Evolutionary conservation across 106 monocot species (phyloP).

Genomic region (Dioscorea dumetorum): DNA sequence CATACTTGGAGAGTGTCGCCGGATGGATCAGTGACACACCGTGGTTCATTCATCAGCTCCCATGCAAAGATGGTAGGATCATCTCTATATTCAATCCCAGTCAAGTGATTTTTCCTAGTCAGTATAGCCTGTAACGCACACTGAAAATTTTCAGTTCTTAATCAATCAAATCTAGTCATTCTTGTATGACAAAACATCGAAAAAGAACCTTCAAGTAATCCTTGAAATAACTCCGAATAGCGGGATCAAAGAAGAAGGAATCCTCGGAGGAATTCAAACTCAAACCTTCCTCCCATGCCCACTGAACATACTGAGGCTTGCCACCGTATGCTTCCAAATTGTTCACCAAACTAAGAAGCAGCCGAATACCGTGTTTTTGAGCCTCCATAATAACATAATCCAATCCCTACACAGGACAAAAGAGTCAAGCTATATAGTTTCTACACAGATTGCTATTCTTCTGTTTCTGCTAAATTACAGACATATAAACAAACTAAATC

Average conservation of each 20-base stretch:
- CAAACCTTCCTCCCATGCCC: constrained; percentile 95
- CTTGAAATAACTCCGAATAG: constrained; percentile 89
- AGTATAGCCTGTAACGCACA: constrained; percentile 54
- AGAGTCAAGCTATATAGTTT: no score
- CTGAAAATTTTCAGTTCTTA: background rate
- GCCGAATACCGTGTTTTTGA: constrained; percentile 40
- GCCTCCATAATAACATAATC: constrained; percentile 77
- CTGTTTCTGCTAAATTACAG: no score
- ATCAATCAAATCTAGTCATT: background rate
- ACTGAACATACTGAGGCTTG: constrained; percentile 87
- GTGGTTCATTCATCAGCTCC: constrained; percentile 97
- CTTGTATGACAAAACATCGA: background rate
- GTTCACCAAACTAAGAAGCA: constrained; percentile 68
- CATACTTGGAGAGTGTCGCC: constrained; percentile 85
- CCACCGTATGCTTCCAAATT: constrained; percentile 77
- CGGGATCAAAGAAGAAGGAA: constrained; percentile 87
- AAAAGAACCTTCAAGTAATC: constrained; percentile 59
- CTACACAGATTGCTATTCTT: no score
- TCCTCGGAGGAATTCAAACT: constrained; percentile 66
- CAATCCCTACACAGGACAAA: constrained; percentile 44
- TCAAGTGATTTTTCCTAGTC: constrained; percentile 87
- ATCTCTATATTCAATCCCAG: constrained; percentile 78
- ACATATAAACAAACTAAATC: no score
- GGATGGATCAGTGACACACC: constrained; percentile 62
- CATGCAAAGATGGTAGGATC: constrained; percentile 95